phyloP scores from a whole-genome alignment of 495 filamentous ascomycete genomes.

The Usnea hakonensis region DNA sequence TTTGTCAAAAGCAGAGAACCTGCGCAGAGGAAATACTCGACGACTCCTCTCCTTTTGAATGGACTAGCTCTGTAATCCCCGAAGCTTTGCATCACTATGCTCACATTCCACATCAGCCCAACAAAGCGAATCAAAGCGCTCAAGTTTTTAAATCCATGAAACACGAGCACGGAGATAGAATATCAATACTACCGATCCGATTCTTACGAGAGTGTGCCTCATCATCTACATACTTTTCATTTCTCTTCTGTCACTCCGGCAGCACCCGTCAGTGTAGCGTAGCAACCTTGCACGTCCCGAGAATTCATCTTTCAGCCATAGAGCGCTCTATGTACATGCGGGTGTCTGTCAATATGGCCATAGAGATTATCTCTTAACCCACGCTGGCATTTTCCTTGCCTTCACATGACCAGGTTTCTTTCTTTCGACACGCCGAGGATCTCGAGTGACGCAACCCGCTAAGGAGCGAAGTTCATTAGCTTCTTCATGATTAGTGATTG shows the following conservation, averaged over 20 bases:
- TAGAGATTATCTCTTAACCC: constrained; percentile 71
- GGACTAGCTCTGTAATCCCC: neutral
- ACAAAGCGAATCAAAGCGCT: neutral
- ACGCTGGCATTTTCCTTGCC: constrained; percentile 95
- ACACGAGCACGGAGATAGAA: neutral
- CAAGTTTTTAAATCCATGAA: neutral
- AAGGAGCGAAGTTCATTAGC: constrained; percentile 18
- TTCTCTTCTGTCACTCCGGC: neutral
- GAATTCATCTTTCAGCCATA: neutral
- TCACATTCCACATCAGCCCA: neutral
- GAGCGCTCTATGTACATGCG: neutral
- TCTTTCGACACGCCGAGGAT: constrained; percentile 86
- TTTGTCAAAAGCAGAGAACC: neutral
- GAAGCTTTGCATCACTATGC: neutral
- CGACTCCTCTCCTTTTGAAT: neutral
- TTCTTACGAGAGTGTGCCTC: neutral
- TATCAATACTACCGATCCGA: neutral
- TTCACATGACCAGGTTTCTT: constrained; percentile 97
- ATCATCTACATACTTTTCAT: neutral
- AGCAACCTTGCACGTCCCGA: neutral
- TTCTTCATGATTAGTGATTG: constrained; percentile 8
- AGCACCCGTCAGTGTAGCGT: neutral
- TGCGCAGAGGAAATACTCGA: neutral
- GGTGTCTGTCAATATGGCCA: neutral
- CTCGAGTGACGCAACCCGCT: constrained; percentile 90